Percentiles rank a stretch among this genome's conserved stretches.
These are phyloP conservation scores for Tetrapisispora taiwanensis DNA, from an alignment of 805 yeast genomes.

Conservation along the genomic window DNA sequence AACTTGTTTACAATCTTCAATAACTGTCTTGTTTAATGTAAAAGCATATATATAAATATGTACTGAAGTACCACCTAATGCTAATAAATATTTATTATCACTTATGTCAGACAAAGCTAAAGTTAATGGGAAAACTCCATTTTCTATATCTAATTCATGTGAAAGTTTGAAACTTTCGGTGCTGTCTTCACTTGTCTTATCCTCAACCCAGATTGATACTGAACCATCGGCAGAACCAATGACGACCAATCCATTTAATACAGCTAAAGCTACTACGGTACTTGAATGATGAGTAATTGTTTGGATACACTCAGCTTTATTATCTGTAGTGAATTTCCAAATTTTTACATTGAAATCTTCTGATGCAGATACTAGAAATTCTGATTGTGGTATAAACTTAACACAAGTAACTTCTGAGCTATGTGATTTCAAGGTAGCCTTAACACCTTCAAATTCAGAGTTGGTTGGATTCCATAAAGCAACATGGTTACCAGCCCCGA, in stretches of 20 bases:
- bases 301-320: constrained; percentile 17
- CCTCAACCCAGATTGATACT: constrained; percentile 40
- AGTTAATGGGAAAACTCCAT: constrained; percentile 22
- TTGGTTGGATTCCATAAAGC: constrained; percentile 62
- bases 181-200: constrained; percentile 9
- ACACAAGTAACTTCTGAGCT: constrained; percentile 57
- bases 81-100: constrained; percentile 36
- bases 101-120: constrained; percentile 18
- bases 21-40: constrained; percentile 8
- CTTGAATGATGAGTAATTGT: constrained; percentile 35
- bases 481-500: constrained; percentile 56
- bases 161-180: constrained; percentile 9
- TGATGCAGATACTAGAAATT: constrained; percentile 47
- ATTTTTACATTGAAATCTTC: constrained; percentile 56
- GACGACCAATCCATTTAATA: constrained; percentile 34
- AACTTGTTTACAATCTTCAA: constrained; percentile 27
- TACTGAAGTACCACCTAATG: constrained; percentile 63
- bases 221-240: constrained; percentile 60
- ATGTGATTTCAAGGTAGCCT: constrained; percentile 51
- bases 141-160: constrained; percentile 18
- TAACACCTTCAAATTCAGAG: constrained; percentile 36
- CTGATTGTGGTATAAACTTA: constrained; percentile 39
- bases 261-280: constrained; percentile 48
- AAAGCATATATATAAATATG: constrained; percentile 47
- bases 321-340: constrained; percentile 37